These are phyloP conservation scores for Fusarium sp. DNA, from an alignment of 2,329 filamentous ascomycete genomes.

Conservation along the genomic window DNA sequence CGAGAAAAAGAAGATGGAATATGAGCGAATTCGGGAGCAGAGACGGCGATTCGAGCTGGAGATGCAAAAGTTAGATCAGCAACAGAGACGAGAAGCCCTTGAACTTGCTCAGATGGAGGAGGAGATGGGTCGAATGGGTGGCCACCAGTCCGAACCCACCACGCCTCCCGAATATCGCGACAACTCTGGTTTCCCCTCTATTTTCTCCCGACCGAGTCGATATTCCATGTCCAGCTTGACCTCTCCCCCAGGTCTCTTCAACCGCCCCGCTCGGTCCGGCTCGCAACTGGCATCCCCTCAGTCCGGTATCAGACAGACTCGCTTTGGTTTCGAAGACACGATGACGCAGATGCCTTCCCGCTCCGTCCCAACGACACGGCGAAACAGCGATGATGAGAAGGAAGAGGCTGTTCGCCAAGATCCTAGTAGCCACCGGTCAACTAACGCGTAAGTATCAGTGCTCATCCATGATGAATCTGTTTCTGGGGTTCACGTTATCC, in stretches of 20 bases:
- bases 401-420: slow-evolving; percentile 80
- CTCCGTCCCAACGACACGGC: slow-evolving; percentile 87
- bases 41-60: slow-evolving; percentile 92
- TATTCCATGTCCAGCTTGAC: slow-evolving; percentile 92
- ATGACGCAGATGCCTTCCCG: slow-evolving; percentile 82
- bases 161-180: slow-evolving; percentile 96
- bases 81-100: slow-evolving; percentile 85
- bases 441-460: slow-evolving; percentile 80
- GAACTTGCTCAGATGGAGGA: slow-evolving; percentile 90
- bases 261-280: slow-evolving; percentile 81
- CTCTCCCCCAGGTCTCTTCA: slow-evolving; percentile 83
- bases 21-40: slow-evolving; percentile 91
- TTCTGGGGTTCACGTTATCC: background rate
- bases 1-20: slow-evolving; percentile 94
- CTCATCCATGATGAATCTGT: slow-evolving; percentile 1
- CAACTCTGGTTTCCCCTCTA: slow-evolving; percentile 80
- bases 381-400: slow-evolving; percentile 93
- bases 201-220: slow-evolving; percentile 87
- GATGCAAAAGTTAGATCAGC: slow-evolving; percentile 90
- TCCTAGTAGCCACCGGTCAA: slow-evolving; percentile 80
- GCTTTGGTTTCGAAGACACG: slow-evolving; percentile 67
- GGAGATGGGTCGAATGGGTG: slow-evolving; percentile 76
- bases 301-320: slow-evolving; percentile 72
- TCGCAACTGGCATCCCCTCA: slow-evolving; percentile 87
- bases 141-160: slow-evolving; percentile 93